Evolutionary conservation across 305 asterid species (phyloP), one percentile per base, ranked within the genome.

Genomic region (Rubia peregrina): DNA sequence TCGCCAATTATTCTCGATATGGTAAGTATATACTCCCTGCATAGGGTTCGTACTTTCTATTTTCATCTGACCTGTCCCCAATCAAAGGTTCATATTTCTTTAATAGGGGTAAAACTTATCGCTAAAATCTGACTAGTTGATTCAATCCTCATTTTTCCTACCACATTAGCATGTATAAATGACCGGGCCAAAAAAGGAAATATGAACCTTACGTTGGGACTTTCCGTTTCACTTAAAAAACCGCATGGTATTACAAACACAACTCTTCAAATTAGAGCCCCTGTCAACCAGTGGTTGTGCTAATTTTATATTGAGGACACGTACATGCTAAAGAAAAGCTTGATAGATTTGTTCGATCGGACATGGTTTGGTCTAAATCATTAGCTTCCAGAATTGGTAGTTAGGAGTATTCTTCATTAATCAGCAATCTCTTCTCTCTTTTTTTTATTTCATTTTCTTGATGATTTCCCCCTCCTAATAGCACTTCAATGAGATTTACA

Each of bases 1-100:
- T 89, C 42, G 81, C 93, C 43, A 89, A 91, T 76, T 87, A 87
- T 75, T 85, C 96, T 44, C 75, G 80, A 85, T 80, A 87, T 42
- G 99, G 98, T 88, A 14, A 77, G 96, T 73, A 42, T 53, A 17
- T 30, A 16, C 16, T 49, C 44, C 3, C 38, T 33, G 33, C 33
- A 3, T 30, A 30, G 3, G 3, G 33, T 30, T 30, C 33, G 1
- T 30, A 30, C 33, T 30, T 30, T 30, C 33, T 30, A 30, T 30
- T 3, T 30, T 30, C 33, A 3, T 30, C 33, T 30, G 33, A n/a
- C n/a, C n/a, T n/a, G n/a, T n/a, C 3, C 33, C 33, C 33, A 30
- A 30, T 30, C 33, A 30, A 30, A 30, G 33, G 33, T 30, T 30
- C 2, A 30, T 30, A 30, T 30, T 30, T 30, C 33, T 30, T 30